A percentile compares a stretch with the other conserved stretches of the same genome.
phyloP scores from a whole-genome alignment of 1,139 yeast species.

The Magnusiomyces tetraspermus region DNA sequence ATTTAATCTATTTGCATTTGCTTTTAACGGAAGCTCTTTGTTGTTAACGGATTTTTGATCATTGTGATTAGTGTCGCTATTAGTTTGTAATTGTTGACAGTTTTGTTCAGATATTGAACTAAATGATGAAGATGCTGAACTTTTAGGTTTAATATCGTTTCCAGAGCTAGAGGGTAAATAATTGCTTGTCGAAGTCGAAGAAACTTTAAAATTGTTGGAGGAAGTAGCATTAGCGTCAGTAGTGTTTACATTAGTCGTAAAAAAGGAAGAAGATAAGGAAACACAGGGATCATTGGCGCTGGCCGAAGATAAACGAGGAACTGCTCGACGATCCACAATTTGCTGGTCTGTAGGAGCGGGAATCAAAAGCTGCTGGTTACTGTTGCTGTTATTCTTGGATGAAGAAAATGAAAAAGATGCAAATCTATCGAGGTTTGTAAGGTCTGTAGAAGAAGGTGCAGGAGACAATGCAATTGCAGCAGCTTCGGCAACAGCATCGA shows the following conservation, averaged over 20 bases:
- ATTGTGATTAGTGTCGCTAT: neutral
- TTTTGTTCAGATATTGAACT: neutral
- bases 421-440: neutral
- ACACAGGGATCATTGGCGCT: neutral
- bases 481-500: conserved; percentile 1
- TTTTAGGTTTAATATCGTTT: too few species aligned
- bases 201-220: neutral
- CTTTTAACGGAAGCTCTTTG: too few species aligned
- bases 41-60: too few species aligned
- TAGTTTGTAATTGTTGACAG: neutral
- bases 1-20: too few species aligned
- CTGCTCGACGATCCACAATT: neutral
- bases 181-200: neutral
- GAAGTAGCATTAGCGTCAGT: too few species aligned
- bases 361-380: too few species aligned
- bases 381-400: too few species aligned
- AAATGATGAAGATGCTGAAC: neutral
- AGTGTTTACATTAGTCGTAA: too few species aligned
- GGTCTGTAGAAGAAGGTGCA: neutral
- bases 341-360: neutral
- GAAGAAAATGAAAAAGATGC: too few species aligned
- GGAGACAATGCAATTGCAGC: conserved; percentile 1
- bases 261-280: too few species aligned
- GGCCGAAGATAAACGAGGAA: neutral
- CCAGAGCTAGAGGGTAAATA: neutral